Conservation (phyloP, 2,329 filamentous ascomycete genomes). For the Aschersonia sp. region DNA sequence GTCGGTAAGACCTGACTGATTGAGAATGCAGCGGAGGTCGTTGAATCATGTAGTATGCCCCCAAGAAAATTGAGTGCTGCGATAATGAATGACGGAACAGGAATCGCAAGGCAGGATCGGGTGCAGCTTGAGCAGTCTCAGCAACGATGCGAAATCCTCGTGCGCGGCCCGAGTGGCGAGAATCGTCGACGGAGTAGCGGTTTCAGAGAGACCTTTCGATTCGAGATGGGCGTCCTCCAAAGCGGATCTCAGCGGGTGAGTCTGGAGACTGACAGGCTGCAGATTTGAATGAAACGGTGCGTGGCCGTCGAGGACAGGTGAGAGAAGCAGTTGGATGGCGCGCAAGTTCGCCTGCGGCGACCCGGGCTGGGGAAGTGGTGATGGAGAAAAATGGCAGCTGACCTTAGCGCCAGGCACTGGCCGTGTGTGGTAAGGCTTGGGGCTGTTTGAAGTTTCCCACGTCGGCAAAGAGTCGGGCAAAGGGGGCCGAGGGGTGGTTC, state of each 20-base stretch:
- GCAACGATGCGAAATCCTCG: neutral
- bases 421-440: neutral
- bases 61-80: neutral
- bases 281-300: neutral
- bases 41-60: constrained; percentile 1
- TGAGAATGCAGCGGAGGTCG: constrained; percentile 3
- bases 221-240: neutral
- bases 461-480: neutral
- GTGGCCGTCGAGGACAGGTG: neutral
- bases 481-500: neutral
- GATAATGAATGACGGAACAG: constrained; percentile 1
- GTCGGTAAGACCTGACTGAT: constrained; percentile 1
- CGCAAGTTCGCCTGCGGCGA: neutral
- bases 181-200: neutral
- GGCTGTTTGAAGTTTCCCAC: neutral
- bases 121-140: neutral
- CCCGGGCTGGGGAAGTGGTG: neutral
- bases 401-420: constrained; percentile 3
- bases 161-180: neutral
- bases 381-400: constrained; percentile 1
- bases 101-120: neutral
- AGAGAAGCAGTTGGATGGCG: neutral
- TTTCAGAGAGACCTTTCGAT: neutral
- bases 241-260: neutral
- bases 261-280: neutral